Conservation (phyloP, 2,329 filamentous ascomycete species). For the Monilinia vaccinii-corymbosi region DNA sequence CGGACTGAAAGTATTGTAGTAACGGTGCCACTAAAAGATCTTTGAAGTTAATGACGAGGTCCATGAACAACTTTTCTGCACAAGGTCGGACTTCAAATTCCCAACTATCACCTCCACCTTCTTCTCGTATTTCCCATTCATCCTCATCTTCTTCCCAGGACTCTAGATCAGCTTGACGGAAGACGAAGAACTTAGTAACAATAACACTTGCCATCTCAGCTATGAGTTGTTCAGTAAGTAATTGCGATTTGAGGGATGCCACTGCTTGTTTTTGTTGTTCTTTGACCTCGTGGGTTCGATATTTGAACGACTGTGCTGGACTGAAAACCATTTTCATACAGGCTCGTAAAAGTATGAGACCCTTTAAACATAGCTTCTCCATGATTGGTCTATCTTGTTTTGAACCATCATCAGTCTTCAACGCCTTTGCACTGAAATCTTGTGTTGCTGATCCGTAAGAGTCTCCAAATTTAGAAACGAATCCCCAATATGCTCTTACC, state of each 20-base stretch:
- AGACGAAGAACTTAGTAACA: constrained; percentile 81
- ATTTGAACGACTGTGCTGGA: constrained; percentile 74
- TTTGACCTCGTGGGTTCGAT: constrained; percentile 64
- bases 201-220: constrained; percentile 74
- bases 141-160: constrained; percentile 93
- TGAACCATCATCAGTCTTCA: constrained; percentile 38
- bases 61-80: constrained; percentile 87
- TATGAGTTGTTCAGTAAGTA: constrained; percentile 71
- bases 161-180: constrained; percentile 74
- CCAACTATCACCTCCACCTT: constrained; percentile 74
- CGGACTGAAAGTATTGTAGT: constrained; percentile 71
- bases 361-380: constrained; percentile 76
- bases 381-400: constrained; percentile 52
- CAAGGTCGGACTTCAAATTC: constrained; percentile 90
- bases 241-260: constrained; percentile 57
- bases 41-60: constrained; percentile 85
- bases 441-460: constrained; percentile 47
- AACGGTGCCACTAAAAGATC: constrained; percentile 69
- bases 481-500: constrained; percentile 74
- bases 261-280: constrained; percentile 66
- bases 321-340: constrained; percentile 81
- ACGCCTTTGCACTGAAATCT: constrained; percentile 34
- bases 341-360: constrained; percentile 69
- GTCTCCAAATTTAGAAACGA: constrained; percentile 69
- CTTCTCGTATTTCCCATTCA: constrained; percentile 89